A percentile compares a stretch with the other conserved stretches of the same genome.
These are phyloP conservation scores for Saturnispora sanitii DNA, from an alignment of 805 yeast species.

Conservation along the genomic window DNA sequence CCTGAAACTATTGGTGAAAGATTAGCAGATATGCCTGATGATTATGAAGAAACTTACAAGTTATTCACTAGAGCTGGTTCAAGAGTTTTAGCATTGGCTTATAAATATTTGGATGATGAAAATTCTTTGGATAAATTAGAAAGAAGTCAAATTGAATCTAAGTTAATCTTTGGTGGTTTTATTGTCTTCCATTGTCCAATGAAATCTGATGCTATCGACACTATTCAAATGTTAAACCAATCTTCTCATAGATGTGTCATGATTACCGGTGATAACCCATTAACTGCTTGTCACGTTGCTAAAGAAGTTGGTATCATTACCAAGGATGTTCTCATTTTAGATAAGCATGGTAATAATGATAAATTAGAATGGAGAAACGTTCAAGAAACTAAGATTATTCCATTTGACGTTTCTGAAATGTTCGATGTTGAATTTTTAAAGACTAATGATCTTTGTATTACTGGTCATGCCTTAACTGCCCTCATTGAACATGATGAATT, in stretches of 20 bases:
- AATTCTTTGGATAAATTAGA: conserved; percentile 46
- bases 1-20: conserved; percentile 88
- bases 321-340: conserved; percentile 76
- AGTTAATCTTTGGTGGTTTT: conserved; percentile 78
- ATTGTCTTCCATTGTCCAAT: conserved; percentile 96
- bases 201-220: conserved; percentile 85
- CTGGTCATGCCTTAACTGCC: conserved; percentile 78
- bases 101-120: conserved; percentile 50
- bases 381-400: conserved; percentile 60
- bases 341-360: conserved; percentile 45
- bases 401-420: conserved; percentile 50
- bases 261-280: conserved; percentile 98
- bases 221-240: conserved; percentile 86
- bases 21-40: conserved; percentile 58
- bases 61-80: conserved; percentile 92
- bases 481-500: conserved; percentile 62
- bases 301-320: conserved; percentile 83
- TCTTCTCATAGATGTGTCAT: conserved; percentile 92
- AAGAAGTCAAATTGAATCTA: conserved; percentile 70
- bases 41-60: conserved; percentile 79
- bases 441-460: conserved; percentile 76
- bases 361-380: conserved; percentile 79
- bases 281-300: conserved; percentile 97
- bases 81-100: conserved; percentile 92
- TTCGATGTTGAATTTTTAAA: conserved; percentile 49